Base-by-base conservation (phyloP, 805 yeast genomes). In the Candida lessepsii region DNA sequence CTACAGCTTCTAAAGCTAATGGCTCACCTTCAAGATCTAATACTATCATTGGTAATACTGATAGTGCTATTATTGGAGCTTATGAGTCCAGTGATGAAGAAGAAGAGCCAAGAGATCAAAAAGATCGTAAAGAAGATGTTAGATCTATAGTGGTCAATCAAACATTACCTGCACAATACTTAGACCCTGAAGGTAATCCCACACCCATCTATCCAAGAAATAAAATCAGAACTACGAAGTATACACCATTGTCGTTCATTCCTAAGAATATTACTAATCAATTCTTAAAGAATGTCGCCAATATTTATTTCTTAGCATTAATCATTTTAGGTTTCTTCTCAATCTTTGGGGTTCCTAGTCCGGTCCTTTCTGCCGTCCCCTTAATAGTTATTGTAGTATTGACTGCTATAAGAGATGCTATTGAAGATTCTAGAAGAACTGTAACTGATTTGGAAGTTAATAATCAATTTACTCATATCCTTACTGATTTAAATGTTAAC, bases 221-320 rank as follows among this genome's bases (percentile, higher is more conserved):
- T 69, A 90, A 93, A 61, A 87, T 93, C 51, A 80, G 97, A 67
- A 89, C 98, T 0, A 88, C 99, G 2, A 91, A 88, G 66, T 91
- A 91, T 62, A 91, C 97, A 2, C 96, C 98, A 5, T 57, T 93
- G 33, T 71, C 88, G 7, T 91, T 91, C 56, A 49, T 93, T 21
- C 98, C 98, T 2, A 89, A 89, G 60, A 89, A 91, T 63, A 60
- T 91, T 35, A 61, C 65, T 33, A 73, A 76, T 48, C 98, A 93
- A 66, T 90, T 90, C 61, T 40, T 58, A 10, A 79, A 76, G 50
- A 91, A 90, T 60, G 78, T 90, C 47, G 99, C 99, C 31, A 91
- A 91, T 63, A 68, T 87, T 37, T 91, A 89, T 67, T 91, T 91
- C 73, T 67, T 91, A 52, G 67, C 80, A 25, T 70, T 87, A 64